Evolutionary conservation across 176 grass and related monocot species (phyloP).

Genomic region (Triticum timopheevii): DNA sequence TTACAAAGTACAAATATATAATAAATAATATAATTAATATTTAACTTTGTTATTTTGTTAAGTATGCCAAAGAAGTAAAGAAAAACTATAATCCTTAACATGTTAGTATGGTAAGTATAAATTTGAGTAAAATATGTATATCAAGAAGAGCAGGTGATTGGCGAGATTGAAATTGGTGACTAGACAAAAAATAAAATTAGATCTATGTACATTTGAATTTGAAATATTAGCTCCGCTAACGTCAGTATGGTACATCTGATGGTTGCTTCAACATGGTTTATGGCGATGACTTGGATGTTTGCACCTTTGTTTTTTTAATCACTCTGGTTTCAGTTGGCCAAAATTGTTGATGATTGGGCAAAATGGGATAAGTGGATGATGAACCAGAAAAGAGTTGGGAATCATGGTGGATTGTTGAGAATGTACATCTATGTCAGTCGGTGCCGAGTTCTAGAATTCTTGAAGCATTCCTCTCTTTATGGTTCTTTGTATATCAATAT

Average conservation of each 20-base stretch:
- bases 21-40: too few species aligned
- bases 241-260: constrained; percentile 42
- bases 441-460: constrained; percentile 67
- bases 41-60: too few species aligned
- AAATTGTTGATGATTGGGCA: constrained; percentile 83
- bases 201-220: too few species aligned
- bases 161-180: constrained; percentile 29
- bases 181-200: too few species aligned
- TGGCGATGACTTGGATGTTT: constrained; percentile 83
- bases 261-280: constrained; percentile 90
- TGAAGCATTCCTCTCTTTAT: constrained; percentile 66
- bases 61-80: too few species aligned
- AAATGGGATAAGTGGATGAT: constrained; percentile 87
- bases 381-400: constrained; percentile 92
- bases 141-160: too few species aligned
- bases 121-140: too few species aligned
- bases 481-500: constrained; percentile 89
- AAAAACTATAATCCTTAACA: too few species aligned
- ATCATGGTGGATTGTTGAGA: constrained; percentile 87
- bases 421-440: constrained; percentile 77
- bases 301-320: constrained; percentile 86
- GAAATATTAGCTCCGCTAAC: too few species aligned
- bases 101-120: too few species aligned
- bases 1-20: too few species aligned
- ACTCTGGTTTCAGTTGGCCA: constrained; percentile 70